Conservation (phyloP, 1,139 yeast genomes). For the Debaryomyces singareniensis region DNA sequence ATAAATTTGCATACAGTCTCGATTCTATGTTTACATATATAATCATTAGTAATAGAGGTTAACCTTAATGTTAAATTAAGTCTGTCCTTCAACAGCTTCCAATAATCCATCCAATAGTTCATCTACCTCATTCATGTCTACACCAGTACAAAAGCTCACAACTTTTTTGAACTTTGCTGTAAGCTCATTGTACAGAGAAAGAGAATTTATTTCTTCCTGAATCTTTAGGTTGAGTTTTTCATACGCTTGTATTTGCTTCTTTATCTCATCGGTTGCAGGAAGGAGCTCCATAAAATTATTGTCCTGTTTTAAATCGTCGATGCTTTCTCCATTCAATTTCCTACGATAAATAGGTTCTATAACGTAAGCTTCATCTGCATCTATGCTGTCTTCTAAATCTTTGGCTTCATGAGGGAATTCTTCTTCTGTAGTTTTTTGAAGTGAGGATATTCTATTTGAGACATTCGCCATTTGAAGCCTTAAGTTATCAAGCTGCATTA, state of each 20-base stretch:
- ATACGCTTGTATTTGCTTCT: conserved; percentile 80
- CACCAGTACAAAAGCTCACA: conserved; percentile 86
- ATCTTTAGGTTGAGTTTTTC: conserved; percentile 24
- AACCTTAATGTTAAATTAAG: conserved; percentile 5
- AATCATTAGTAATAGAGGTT: background rate
- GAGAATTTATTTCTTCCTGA: conserved; percentile 47
- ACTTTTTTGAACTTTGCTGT: conserved; percentile 86
- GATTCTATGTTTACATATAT: no score
- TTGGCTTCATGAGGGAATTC: conserved; percentile 10
- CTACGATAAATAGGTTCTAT: conserved; percentile 51
- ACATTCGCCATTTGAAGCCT: conserved; percentile 41
- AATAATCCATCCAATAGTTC: conserved; percentile 75
- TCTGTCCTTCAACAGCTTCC: conserved; percentile 77
- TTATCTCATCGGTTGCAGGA: conserved; percentile 59
- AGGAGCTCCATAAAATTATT: conserved; percentile 25
- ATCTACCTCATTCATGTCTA: conserved; percentile 70
- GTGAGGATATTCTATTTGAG: conserved; percentile 27
- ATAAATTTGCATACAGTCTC: no score
- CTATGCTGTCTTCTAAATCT: conserved; percentile 32
- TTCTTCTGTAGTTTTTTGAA: conserved; percentile 18
- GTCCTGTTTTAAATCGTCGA: conserved; percentile 21
- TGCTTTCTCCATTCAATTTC: conserved; percentile 28
- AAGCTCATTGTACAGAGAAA: conserved; percentile 52
- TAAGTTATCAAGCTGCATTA: conserved; percentile 33
- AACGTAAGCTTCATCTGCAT: conserved; percentile 83